These are phyloP conservation scores for Chloris gayana DNA, from an alignment of 176 grass and related monocot genomes.

Conservation along the genomic window DNA sequence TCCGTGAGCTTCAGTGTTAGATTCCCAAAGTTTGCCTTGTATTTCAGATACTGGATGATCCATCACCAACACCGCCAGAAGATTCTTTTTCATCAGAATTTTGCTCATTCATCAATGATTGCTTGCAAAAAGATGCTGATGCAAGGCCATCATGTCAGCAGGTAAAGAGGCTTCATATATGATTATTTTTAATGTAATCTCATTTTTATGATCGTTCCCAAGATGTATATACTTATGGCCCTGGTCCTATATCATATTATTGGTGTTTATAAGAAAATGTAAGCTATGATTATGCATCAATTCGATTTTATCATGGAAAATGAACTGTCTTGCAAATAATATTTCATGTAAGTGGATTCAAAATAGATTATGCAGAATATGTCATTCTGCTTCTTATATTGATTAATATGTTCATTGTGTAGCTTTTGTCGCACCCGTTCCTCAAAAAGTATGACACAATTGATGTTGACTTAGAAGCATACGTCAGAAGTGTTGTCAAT, in stretches of 20 bases:
- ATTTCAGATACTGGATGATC: conserved; percentile 86
- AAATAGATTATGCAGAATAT: conserved; percentile 10
- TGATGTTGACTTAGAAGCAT: conserved; percentile 69
- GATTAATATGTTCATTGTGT: conserved; percentile 34
- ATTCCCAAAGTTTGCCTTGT: conserved; percentile 18
- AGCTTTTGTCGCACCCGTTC: conserved; percentile 90
- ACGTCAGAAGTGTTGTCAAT: conserved; percentile 78
- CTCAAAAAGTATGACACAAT: conserved; percentile 68
- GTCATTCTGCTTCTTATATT: conserved; percentile 35
- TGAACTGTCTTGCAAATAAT: background rate
- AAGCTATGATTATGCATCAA: background rate
- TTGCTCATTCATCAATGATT: conserved; percentile 86
- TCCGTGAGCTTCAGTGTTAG: conserved; percentile 14
- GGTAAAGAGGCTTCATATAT: conserved; percentile 35
- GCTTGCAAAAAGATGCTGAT: conserved; percentile 87
- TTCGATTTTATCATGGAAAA: conserved; percentile 22
- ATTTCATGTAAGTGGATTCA: too few species aligned
- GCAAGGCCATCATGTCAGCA: conserved; percentile 75
- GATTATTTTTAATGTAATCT: conserved; percentile 35
- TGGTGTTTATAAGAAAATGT: conserved; percentile 1
- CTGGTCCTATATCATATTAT: background rate
- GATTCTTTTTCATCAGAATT: conserved; percentile 78
- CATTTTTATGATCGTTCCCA: conserved; percentile 1
- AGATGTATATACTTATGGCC: background rate
- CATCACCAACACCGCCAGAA: conserved; percentile 75